A percentile compares a stretch with the other conserved stretches of the same genome.
These are phyloP conservation scores for Westerdykella ornata DNA, from an alignment of 2,329 filamentous ascomycete species.

Conservation along the genomic window DNA sequence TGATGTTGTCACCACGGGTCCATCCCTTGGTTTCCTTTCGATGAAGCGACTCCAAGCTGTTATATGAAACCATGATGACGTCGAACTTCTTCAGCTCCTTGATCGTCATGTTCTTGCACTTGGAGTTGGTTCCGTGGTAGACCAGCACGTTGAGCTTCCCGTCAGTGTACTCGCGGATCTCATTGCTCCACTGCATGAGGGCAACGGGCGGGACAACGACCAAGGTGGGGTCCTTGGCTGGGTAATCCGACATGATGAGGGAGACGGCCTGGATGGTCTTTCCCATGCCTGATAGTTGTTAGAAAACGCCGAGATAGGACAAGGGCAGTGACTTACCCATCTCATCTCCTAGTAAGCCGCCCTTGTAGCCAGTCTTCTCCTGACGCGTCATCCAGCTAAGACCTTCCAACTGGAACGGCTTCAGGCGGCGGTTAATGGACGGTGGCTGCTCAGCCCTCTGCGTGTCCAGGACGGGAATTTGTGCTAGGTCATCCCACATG, in stretches of 20 bases:
- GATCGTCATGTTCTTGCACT: slow-evolving; percentile 68
- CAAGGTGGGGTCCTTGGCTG: slow-evolving; percentile 71
- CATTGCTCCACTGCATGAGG: slow-evolving; percentile 80
- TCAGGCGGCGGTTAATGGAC: slow-evolving; percentile 74
- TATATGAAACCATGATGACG: slow-evolving; percentile 97
- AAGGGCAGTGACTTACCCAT: slow-evolving; percentile 58
- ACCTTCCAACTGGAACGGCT: slow-evolving; percentile 90
- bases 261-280: slow-evolving; percentile 99
- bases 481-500: slow-evolving; percentile 77
- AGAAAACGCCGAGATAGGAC: not conserved
- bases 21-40: slow-evolving; percentile 91
- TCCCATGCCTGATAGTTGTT: slow-evolving; percentile 52
- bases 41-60: slow-evolving; percentile 80
- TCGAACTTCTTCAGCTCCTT: slow-evolving; percentile 76
- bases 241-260: slow-evolving; percentile 95
- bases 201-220: slow-evolving; percentile 90
- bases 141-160: slow-evolving; percentile 85
- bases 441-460: slow-evolving; percentile 63
- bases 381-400: slow-evolving; percentile 91
- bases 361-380: slow-evolving; percentile 77
- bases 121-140: slow-evolving; percentile 78
- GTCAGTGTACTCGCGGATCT: slow-evolving; percentile 63
- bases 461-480: slow-evolving; percentile 59
- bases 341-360: slow-evolving; percentile 88
- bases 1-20: slow-evolving; percentile 67